Conservation (phyloP, 495 filamentous ascomycete species). For the Tuber brumale region DNA sequence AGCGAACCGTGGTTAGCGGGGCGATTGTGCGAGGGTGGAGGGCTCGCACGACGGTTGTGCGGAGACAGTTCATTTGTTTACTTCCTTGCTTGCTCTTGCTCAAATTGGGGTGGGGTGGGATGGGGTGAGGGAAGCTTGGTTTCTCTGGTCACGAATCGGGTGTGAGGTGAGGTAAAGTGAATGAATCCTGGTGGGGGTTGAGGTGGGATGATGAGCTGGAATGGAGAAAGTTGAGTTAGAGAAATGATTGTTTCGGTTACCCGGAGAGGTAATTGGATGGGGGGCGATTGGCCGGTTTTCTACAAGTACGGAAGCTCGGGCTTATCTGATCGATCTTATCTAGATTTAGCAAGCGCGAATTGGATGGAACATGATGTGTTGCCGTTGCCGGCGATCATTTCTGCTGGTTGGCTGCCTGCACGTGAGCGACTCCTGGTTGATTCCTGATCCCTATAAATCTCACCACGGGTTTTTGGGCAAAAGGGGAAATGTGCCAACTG, state of each 20-base stretch:
- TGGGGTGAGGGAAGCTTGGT: neutral
- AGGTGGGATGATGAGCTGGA: slow-evolving; percentile 22
- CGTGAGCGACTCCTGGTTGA: neutral
- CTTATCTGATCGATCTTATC: neutral
- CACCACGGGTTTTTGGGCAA: neutral
- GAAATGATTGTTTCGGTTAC: slow-evolving; percentile 20
- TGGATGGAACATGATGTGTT: neutral
- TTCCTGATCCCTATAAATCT: neutral
- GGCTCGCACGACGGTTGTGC: slow-evolving; percentile 26
- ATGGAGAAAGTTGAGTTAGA: slow-evolving; percentile 30
- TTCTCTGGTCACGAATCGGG: neutral
- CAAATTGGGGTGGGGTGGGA: neutral
- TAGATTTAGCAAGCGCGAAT: neutral
- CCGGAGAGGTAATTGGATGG: neutral
- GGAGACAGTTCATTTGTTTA: slow-evolving; percentile 35
- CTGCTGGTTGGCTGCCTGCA: neutral
- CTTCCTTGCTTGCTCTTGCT: neutral
- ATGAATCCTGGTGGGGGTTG: slow-evolving; percentile 11
- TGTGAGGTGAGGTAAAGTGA: slow-evolving; percentile 7
- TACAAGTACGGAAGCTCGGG: too few species aligned
- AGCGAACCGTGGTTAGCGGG: slow-evolving; percentile 15
- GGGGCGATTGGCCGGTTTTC: neutral
- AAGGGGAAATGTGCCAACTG: neutral
- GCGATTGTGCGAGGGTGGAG: slow-evolving; percentile 29
- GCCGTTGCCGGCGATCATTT: neutral